phyloP scores from a whole-genome alignment of 352 stramenopile species.

The Pythium pyrilobum region DNA sequence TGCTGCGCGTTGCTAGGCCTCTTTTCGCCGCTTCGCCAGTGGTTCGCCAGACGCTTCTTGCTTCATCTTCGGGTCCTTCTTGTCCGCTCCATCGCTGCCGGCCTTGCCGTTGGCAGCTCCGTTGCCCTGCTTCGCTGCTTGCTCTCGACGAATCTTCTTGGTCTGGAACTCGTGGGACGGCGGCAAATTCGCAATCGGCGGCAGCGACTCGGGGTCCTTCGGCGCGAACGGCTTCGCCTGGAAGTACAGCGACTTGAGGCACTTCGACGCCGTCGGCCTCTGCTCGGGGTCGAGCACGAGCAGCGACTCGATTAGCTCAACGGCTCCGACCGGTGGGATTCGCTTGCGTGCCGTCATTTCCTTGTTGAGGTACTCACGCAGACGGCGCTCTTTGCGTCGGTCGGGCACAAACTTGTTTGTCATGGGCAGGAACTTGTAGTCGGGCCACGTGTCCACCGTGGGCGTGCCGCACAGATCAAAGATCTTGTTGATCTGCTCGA shows the following conservation, averaged over 20 bases:
- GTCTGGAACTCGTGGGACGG: conserved; percentile 87
- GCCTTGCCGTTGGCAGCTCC: neutral
- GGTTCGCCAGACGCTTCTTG: conserved; percentile 22
- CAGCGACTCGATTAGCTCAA: conserved; percentile 93
- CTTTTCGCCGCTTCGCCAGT: conserved; percentile 52
- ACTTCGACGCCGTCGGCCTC: conserved; percentile 89
- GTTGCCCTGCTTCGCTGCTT: conserved; percentile 56
- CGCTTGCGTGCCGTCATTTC: conserved; percentile 66
- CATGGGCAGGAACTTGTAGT: conserved; percentile 82
- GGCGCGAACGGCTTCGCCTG: conserved; percentile 59
- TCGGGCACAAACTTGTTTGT: conserved; percentile 83
- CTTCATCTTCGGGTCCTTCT: conserved; percentile 33
- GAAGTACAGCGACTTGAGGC: conserved; percentile 95
- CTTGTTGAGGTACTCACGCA: conserved; percentile 71
- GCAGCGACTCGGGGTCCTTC: conserved; percentile 52
- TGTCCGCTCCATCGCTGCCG: neutral
- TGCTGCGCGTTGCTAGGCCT: conserved; percentile 26
- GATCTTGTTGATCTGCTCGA: conserved; percentile 87
- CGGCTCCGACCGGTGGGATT: conserved; percentile 74
- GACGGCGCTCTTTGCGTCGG: conserved; percentile 55
- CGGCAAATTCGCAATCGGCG: conserved; percentile 66
- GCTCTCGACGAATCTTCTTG: conserved; percentile 85
- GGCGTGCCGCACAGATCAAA: conserved; percentile 86
- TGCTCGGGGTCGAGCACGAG: conserved; percentile 94
- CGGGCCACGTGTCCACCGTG: conserved; percentile 74